Evolutionary conservation across 2,329 filamentous ascomycete species (phyloP).

Genomic region (Colletotrichum truncatum): DNA sequence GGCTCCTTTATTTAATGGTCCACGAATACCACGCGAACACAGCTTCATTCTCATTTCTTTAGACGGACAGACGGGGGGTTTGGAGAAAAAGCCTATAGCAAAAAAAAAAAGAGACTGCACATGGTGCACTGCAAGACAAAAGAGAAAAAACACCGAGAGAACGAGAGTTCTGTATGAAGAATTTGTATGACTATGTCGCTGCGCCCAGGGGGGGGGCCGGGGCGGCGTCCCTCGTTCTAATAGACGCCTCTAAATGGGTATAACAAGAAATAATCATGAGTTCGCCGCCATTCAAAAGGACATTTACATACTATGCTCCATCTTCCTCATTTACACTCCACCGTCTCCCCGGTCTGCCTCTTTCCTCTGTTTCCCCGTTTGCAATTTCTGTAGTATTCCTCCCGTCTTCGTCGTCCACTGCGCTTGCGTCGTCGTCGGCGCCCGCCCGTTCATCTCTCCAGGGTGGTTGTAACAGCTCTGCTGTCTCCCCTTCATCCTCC

Average conservation of each 20-base stretch:
- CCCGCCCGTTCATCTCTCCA: constrained; percentile 2
- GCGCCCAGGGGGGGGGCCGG: no score
- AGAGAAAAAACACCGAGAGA: background rate
- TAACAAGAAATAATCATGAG: constrained; percentile 23
- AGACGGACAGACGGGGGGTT: background rate
- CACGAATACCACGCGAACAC: constrained; percentile 19
- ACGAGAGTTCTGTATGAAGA: background rate
- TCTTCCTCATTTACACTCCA: constrained; percentile 20
- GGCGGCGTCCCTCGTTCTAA: background rate
- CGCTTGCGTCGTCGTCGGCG: background rate
- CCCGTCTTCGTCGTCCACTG: background rate
- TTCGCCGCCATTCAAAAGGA: background rate
- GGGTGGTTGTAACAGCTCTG: background rate
- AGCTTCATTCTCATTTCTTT: background rate
- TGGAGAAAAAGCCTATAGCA: background rate
- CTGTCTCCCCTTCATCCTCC: constrained; percentile 14
- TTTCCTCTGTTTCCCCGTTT: constrained; percentile 6
- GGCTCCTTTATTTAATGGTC: background rate
- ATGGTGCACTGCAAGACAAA: no score
- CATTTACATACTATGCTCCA: background rate
- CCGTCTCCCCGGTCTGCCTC: constrained; percentile 6
- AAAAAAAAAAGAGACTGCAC: no score
- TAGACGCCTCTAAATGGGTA: constrained; percentile 29
- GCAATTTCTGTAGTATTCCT: background rate
- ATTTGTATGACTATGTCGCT: constrained; percentile 13